A percentile compares a stretch with the other conserved stretches of the same genome.
Evolutionary conservation across 805 yeast genomes (phyloP).

Genomic region (Maudiozyma pseudohumilis): DNA sequence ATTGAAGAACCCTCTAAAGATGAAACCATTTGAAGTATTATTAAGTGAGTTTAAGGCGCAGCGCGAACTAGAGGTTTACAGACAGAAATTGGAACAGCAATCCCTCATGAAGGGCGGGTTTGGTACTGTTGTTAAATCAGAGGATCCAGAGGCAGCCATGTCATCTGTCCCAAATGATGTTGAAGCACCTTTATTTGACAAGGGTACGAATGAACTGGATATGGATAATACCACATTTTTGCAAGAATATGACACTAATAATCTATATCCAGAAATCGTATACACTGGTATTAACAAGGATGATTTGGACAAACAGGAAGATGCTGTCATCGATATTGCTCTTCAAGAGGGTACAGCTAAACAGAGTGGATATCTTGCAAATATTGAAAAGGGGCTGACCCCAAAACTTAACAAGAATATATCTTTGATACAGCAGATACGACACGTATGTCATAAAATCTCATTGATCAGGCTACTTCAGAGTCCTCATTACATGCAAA

Average conservation of each 20-base stretch:
- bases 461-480: conserved; percentile 86
- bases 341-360: conserved; percentile 30
- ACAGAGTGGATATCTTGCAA: conserved; percentile 28
- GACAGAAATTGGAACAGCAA: conserved; percentile 23
- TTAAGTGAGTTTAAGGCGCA: conserved; percentile 25
- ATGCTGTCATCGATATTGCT: conserved; percentile 33
- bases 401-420: conserved; percentile 56
- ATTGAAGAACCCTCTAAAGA: conserved; percentile 51
- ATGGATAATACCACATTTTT: conserved; percentile 51
- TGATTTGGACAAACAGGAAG: conserved; percentile 37
- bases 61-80: conserved; percentile 20
- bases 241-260: conserved; percentile 75
- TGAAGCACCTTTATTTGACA: conserved; percentile 24
- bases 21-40: conserved; percentile 44
- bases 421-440: conserved; percentile 71
- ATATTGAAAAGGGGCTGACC: conserved; percentile 48
- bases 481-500: conserved; percentile 20
- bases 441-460: conserved; percentile 82
- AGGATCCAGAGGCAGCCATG: conserved; percentile 20
- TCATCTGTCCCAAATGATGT: background rate
- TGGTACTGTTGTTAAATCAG: conserved; percentile 25
- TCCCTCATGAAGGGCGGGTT: conserved; percentile 35
- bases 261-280: conserved; percentile 62
- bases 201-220: conserved; percentile 36
- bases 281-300: conserved; percentile 46